Conservation (phyloP, 2,329 filamentous ascomycete genomes). For the Hypoxylon sp. region DNA sequence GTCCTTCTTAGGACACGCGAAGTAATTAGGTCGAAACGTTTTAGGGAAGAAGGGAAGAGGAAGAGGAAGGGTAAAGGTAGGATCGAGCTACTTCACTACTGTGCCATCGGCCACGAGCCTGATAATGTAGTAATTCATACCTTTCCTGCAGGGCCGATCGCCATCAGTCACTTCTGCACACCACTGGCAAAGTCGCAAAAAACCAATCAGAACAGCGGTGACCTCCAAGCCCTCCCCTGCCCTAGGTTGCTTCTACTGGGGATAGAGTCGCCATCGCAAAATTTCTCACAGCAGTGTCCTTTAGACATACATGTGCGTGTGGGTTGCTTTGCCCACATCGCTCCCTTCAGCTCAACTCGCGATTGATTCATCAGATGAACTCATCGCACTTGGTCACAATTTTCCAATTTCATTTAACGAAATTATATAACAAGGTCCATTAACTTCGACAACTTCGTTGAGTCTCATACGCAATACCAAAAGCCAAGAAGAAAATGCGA, state of each 20-base stretch:
- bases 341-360: conserved; percentile 12
- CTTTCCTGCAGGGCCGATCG: conserved; percentile 30
- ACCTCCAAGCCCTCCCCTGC: conserved; percentile 17
- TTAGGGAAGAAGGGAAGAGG: background rate
- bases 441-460: conserved; percentile 1
- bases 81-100: conserved; percentile 15
- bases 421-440: background rate
- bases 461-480: background rate
- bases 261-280: conserved; percentile 26
- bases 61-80: conserved; percentile 9
- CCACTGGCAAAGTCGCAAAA: conserved; percentile 4
- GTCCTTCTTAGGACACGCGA: conserved; percentile 9
- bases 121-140: conserved; percentile 32
- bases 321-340: conserved; percentile 11
- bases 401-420: background rate
- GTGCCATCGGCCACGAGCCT: conserved; percentile 21
- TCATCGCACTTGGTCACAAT: conserved; percentile 17
- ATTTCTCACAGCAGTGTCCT: conserved; percentile 26
- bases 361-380: conserved; percentile 21
- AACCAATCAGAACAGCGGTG: conserved; percentile 25
- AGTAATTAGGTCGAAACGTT: conserved; percentile 1
- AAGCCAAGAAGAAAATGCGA: background rate
- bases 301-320: conserved; percentile 23
- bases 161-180: conserved; percentile 27
- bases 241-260: conserved; percentile 14